Percentiles rank a stretch among this genome's conserved stretches.
Evolutionary conservation across 345 rosid genomes (phyloP).

Genomic region (Kandelia obovata): DNA sequence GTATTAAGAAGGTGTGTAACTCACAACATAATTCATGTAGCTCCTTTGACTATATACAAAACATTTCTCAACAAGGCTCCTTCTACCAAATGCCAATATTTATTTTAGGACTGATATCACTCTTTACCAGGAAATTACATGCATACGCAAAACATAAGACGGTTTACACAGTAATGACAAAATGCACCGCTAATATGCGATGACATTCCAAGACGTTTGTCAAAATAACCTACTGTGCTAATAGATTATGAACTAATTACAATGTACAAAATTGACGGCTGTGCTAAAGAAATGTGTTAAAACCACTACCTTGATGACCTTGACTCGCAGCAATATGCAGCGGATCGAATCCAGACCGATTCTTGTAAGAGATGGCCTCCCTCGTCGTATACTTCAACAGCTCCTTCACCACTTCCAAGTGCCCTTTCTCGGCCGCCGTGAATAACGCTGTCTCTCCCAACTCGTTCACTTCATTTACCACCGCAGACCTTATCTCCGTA

Average conservation of each 20-base stretch:
- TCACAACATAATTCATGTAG: too few species aligned
- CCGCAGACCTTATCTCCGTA: constrained; percentile 58
- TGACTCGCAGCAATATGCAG: constrained; percentile 79
- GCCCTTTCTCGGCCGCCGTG: constrained; percentile 83
- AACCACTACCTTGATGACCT: constrained; percentile 68
- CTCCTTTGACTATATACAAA: too few species aligned
- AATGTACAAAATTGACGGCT: neutral
- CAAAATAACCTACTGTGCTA: too few species aligned
- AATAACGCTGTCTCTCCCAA: constrained; percentile 90
- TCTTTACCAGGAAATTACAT: too few species aligned
- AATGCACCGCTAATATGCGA: too few species aligned
- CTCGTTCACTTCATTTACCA: constrained; percentile 88
- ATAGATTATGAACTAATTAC: neutral
- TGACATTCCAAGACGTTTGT: too few species aligned
- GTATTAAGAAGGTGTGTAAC: too few species aligned
- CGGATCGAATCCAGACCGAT: constrained; percentile 61
- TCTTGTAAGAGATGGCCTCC: constrained; percentile 64
- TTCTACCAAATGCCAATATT: too few species aligned
- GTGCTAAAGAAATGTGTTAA: neutral
- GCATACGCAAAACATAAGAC: too few species aligned
- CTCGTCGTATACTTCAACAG: constrained; percentile 51
- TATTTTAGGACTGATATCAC: too few species aligned
- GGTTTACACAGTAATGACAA: too few species aligned
- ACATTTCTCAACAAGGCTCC: too few species aligned
- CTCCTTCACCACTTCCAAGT: constrained; percentile 68